These are phyloP conservation scores for Austroboletus eburneus DNA, from an alignment of 768 basidiomycete genomes.

Conservation along the genomic window DNA sequence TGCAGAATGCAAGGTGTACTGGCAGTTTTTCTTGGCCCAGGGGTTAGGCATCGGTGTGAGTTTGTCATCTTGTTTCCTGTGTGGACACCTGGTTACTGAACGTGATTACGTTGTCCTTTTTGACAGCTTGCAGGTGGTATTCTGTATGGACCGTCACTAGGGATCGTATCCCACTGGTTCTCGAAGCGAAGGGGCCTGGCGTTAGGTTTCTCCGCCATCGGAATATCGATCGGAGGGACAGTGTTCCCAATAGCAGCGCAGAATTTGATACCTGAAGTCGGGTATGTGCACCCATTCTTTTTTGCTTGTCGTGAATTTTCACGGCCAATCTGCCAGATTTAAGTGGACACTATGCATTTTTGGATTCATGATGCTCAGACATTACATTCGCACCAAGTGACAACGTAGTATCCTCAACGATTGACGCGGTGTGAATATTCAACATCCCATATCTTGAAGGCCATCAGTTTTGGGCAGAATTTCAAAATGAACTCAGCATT, in stretches of 20 bases:
- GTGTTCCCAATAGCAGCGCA: slow-evolving; percentile 60
- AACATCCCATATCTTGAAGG: too few relatives aligned
- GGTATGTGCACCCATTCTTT: slow-evolving; percentile 36
- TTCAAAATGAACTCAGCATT: too few relatives aligned
- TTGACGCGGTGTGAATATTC: too few relatives aligned
- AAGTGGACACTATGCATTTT: slow-evolving; percentile 72
- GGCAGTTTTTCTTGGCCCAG: slow-evolving; percentile 77
- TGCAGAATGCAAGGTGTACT: slow-evolving; percentile 67
- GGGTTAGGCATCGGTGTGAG: slow-evolving; percentile 64
- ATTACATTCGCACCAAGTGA: too few relatives aligned
- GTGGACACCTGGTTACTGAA: background rate
- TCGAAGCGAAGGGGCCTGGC: slow-evolving; percentile 51
- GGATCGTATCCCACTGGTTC: slow-evolving; percentile 73
- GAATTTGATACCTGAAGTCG: slow-evolving; percentile 49
- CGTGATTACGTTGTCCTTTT: background rate
- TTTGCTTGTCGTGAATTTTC: background rate
- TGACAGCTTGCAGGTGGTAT: slow-evolving; percentile 43
- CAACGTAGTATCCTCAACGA: too few relatives aligned
- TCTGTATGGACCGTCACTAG: slow-evolving; percentile 58
- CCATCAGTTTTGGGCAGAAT: too few relatives aligned
- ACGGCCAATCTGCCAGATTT: slow-evolving; percentile 43
- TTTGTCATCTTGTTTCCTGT: too few relatives aligned
- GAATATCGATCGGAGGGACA: slow-evolving; percentile 66
- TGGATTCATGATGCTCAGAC: too few relatives aligned
- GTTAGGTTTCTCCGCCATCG: slow-evolving; percentile 59